Base-by-base conservation (phyloP, 352 stramenopile species). In the Phytophthora hybrid region DNA sequence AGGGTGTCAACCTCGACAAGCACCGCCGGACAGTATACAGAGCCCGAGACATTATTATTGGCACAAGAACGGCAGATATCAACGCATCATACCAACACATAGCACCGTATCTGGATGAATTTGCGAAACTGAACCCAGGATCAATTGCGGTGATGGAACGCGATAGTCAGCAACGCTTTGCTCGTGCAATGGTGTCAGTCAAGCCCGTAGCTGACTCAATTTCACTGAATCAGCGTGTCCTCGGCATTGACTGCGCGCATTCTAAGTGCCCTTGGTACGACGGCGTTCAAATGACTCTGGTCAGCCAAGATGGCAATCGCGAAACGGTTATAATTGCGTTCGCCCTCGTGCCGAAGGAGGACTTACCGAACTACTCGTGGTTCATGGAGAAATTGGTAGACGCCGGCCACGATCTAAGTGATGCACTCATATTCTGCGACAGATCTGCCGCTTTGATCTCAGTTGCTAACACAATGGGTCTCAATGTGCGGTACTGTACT, bases 281-380 rank as follows among this genome's bases (percentile, higher is more conserved):
- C 8, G 54, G 54, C 8, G 13, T 18, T 10, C 54, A 47, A 32
- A 59, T 59, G 54, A 49, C 54, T 5, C 54, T 59, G 2, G 54
- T 46, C 2, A 4, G 54, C 21, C 29, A 47, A 46, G 54, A 59
- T 46, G 54, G 31, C 9, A 59, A 59, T 13, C 29, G 54, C 4
- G 54, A 59, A 32, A 49, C 54, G 8, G 31, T 23, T 5, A 26
- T 49, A 29, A 23, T 59, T 29, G 54, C 54, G 4, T 59, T 59
- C n/a, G 31, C 31, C 14, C 18, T 60, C 5, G 54, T 60, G 4
- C 31, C 31, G 18, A 16, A 9, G 7, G 54, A 60, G n/a, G 31
- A 60, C 26, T 7, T 47, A 4, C 11, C 13, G 13, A 47, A 34
- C 32, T 60, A 46, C 51, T 21, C 7, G 8, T 57, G 51, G 19